phyloP scores from a whole-genome alignment of 352 stramenopile species.

The Pythium biforme region DNA sequence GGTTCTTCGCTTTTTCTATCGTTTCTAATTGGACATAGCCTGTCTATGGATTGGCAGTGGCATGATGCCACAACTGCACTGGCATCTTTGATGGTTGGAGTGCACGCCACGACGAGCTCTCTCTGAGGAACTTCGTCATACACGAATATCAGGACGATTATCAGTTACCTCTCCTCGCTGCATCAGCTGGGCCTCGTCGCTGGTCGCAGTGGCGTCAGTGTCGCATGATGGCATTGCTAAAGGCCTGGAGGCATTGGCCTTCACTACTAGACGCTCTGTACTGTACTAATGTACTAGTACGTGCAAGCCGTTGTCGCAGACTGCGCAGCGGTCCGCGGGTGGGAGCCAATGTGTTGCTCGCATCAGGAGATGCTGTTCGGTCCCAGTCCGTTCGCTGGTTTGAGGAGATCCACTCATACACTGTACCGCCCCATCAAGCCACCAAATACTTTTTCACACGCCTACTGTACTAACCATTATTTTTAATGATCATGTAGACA shows the following conservation, averaged over 20 bases:
- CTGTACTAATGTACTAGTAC: too few relatives aligned
- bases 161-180: neutral
- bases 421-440: neutral
- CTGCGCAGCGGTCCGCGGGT: too few relatives aligned
- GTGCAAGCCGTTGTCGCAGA: too few relatives aligned
- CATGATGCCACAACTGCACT: too few relatives aligned
- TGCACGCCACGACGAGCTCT: slow-evolving; percentile 12
- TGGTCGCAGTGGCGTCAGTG: slow-evolving; percentile 12
- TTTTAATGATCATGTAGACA: neutral
- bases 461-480: neutral
- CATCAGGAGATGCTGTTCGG: too few relatives aligned
- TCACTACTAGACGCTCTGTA: too few relatives aligned
- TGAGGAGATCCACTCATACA: neutral
- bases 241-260: neutral
- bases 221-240: neutral
- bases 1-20: neutral
- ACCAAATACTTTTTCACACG: neutral
- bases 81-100: slow-evolving; percentile 25
- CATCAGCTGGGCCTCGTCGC: slow-evolving; percentile 22
- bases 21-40: slow-evolving; percentile 8
- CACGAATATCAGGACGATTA: neutral
- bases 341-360: too few relatives aligned
- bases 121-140: neutral
- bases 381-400: too few relatives aligned
- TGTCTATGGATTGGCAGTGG: slow-evolving; percentile 15